Evolutionary conservation across 176 grass and related monocot genomes (phyloP).

Genomic region (Otatea glauca): DNA sequence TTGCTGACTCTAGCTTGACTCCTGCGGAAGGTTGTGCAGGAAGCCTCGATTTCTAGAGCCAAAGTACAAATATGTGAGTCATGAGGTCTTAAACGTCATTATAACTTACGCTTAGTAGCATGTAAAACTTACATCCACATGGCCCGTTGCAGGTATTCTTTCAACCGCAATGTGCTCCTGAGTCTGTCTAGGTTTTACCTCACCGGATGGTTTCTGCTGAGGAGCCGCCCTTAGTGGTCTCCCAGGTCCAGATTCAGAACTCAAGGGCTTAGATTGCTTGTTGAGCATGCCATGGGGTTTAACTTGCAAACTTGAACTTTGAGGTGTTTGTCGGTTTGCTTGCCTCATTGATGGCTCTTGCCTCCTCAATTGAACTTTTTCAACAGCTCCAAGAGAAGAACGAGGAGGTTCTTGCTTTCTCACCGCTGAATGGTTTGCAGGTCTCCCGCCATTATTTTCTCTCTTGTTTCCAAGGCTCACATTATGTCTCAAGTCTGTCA

Average conservation of each 20-base stretch:
- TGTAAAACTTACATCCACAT: slow-evolving; percentile 73
- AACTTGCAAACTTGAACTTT: slow-evolving; percentile 41
- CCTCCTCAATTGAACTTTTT: slow-evolving; percentile 50
- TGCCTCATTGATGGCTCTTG: slow-evolving; percentile 54
- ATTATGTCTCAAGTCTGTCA: slow-evolving; percentile 70
- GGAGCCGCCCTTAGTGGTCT: slow-evolving; percentile 48
- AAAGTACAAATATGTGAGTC: slow-evolving; percentile 45
- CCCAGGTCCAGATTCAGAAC: slow-evolving; percentile 49
- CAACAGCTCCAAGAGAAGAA: slow-evolving; percentile 28
- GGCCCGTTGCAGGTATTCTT: slow-evolving; percentile 47
- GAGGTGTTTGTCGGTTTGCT: slow-evolving; percentile 49
- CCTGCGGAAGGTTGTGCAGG: slow-evolving; percentile 51
- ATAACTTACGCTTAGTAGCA: slow-evolving; percentile 31
- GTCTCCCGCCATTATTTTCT: slow-evolving; percentile 41
- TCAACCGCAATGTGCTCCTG: slow-evolving; percentile 43
- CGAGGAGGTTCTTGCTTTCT: slow-evolving; percentile 41
- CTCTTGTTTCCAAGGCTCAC: slow-evolving; percentile 42
- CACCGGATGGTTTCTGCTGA: slow-evolving; percentile 45
- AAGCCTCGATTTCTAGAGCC: slow-evolving; percentile 58
- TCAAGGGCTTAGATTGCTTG: slow-evolving; percentile 46
- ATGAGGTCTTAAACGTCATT: slow-evolving; percentile 12
- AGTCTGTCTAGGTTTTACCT: slow-evolving; percentile 46
- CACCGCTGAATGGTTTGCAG: slow-evolving; percentile 37
- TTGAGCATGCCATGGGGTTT: slow-evolving; percentile 43
- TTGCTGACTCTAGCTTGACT: slow-evolving; percentile 49